Percentiles rank a stretch among this genome's conserved stretches.
These are phyloP conservation scores for Claviceps lovelessii DNA, from an alignment of 2,329 filamentous ascomycete species.

Conservation along the genomic window DNA sequence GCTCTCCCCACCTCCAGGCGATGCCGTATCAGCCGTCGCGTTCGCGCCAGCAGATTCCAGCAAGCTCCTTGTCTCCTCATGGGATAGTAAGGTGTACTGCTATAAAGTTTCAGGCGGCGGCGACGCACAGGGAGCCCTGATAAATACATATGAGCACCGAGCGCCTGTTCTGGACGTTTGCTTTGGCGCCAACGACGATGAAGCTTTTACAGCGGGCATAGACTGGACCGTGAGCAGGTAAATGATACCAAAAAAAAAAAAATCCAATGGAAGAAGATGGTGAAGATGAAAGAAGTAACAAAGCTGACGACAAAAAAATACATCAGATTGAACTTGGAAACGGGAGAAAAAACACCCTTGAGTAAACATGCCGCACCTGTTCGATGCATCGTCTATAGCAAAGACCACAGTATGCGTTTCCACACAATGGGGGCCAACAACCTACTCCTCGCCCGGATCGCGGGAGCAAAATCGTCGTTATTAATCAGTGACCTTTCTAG, in stretches of 20 bases:
- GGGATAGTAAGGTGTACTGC: conserved; percentile 83
- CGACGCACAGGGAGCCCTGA: conserved; percentile 38
- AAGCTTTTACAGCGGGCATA: conserved; percentile 74
- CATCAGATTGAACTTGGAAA: conserved; percentile 50
- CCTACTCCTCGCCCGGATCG: not conserved
- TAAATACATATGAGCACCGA: conserved; percentile 63
- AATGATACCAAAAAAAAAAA: not conserved
- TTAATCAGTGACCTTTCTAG: conserved; percentile 19
- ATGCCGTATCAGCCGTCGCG: conserved; percentile 73
- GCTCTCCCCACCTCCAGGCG: conserved; percentile 65
- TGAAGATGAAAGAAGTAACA: not conserved
- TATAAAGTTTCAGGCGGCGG: conserved; percentile 59
- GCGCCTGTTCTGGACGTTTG: conserved; percentile 84
- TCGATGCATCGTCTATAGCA: conserved; percentile 70
- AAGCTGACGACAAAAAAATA: not conserved
- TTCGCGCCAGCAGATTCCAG: conserved; percentile 68
- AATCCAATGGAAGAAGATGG: not conserved
- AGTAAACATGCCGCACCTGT: conserved; percentile 69
- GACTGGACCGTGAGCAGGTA: conserved; percentile 75
- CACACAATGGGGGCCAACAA: not conserved
- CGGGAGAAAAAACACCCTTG: conserved; percentile 57
- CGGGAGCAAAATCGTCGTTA: not conserved
- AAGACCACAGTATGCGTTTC: conserved; percentile 44
- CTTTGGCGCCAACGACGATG: conserved; percentile 69
- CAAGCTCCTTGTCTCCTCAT: conserved; percentile 78